Percentiles rank a stretch among this genome's conserved stretches.
These are phyloP conservation scores for Cetraspora pellucida DNA, from an alignment of 192 early-diverging fungal species.

Conservation along the genomic window DNA sequence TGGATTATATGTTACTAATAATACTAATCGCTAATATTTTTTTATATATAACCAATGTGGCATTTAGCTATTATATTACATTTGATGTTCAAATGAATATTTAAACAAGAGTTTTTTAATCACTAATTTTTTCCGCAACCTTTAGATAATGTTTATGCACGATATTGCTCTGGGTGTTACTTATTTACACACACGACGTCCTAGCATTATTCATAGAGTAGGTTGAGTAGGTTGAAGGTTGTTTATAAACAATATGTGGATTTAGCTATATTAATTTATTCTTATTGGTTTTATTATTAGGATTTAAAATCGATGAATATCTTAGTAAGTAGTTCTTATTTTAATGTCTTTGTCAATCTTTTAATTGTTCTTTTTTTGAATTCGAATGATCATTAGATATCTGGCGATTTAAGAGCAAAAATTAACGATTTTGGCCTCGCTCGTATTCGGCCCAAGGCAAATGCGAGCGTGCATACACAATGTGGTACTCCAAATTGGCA, in stretches of 20 bases:
- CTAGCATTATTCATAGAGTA: slow-evolving; percentile 74
- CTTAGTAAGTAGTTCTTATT: slow-evolving; percentile 41
- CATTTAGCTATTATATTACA: too few species aligned
- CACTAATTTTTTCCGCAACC: not conserved
- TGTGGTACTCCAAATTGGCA: slow-evolving; percentile 84
- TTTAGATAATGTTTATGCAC: slow-evolving; percentile 72
- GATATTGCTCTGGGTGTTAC: slow-evolving; percentile 73
- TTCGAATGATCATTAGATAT: slow-evolving; percentile 39
- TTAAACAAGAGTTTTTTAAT: not conserved
- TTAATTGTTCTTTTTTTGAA: not conserved
- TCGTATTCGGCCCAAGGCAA: slow-evolving; percentile 69
- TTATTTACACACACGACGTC: slow-evolving; percentile 72
- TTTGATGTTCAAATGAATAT: too few species aligned
- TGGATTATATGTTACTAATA: too few species aligned
- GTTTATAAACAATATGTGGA: not conserved
- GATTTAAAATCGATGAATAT: slow-evolving; percentile 82
- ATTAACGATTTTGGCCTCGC: slow-evolving; percentile 84
- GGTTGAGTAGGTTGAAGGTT: slow-evolving; percentile 35
- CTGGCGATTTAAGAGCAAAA: slow-evolving; percentile 66
- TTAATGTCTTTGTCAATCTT: not conserved
- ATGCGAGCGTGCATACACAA: slow-evolving; percentile 71
- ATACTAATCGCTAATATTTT: too few species aligned
- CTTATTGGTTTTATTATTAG: slow-evolving; percentile 29
- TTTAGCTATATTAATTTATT: not conserved
- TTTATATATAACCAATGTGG: too few species aligned